A percentile compares a stretch with the other conserved stretches of the same genome.
Conservation (phyloP, 225 moss, liverwort and hornwort species). For the Climacium dendroides region DNA sequence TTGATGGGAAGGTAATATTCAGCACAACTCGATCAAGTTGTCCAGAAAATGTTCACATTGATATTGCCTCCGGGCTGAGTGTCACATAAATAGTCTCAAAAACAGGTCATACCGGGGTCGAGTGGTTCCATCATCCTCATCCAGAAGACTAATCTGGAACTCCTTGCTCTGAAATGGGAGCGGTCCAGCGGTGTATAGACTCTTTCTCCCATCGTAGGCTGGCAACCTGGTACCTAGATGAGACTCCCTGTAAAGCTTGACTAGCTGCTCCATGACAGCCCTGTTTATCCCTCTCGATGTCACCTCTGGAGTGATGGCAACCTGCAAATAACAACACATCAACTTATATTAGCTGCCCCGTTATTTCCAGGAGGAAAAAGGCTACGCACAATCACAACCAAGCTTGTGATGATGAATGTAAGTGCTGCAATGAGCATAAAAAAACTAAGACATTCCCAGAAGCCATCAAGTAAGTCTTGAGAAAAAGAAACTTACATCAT, state of each 20-base stretch:
- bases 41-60: neutral
- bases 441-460: too few species aligned
- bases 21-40: neutral
- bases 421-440: neutral
- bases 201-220: constrained; percentile 91
- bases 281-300: constrained; percentile 90
- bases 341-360: too few species aligned
- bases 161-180: constrained; percentile 78
- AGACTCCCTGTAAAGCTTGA: constrained; percentile 62
- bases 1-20: neutral
- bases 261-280: constrained; percentile 91
- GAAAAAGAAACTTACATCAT: constrained; percentile 43
- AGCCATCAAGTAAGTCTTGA: too few species aligned
- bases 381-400: neutral
- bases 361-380: neutral
- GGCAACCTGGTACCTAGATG: constrained; percentile 69
- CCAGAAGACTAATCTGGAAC: constrained; percentile 75
- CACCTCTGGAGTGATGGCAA: constrained; percentile 90
- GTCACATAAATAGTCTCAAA: neutral
- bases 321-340: constrained; percentile 14
- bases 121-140: constrained; percentile 80
- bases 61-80: neutral
- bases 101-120: constrained; percentile 35
- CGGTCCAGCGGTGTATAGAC: constrained; percentile 85
- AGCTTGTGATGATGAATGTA: too few species aligned